Conservation (phyloP, 2,329 filamentous ascomycete genomes). For the Myriosclerotinia duriaeana region DNA sequence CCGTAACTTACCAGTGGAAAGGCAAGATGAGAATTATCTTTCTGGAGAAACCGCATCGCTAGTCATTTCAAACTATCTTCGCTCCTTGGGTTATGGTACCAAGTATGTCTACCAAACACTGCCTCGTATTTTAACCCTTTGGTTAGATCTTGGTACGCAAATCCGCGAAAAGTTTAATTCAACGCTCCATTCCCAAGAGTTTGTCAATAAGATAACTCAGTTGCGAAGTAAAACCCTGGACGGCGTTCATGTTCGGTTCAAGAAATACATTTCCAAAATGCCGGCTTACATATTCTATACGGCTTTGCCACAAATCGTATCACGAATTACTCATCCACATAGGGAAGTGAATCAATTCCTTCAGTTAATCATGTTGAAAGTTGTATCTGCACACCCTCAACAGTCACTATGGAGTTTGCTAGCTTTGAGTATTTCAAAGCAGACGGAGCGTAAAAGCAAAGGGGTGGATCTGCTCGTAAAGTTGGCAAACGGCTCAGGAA, state of each 20-base stretch:
- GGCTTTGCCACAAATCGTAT: conserved; percentile 86
- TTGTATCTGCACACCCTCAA: conserved; percentile 83
- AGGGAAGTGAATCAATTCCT: conserved; percentile 73
- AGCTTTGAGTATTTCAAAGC: conserved; percentile 78
- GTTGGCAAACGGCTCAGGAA: conserved; percentile 49
- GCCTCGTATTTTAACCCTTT: conserved; percentile 86
- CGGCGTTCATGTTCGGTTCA: conserved; percentile 69
- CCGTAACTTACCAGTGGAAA: conserved; percentile 70
- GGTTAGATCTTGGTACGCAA: conserved; percentile 85
- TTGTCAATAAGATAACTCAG: conserved; percentile 53
- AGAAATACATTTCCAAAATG: conserved; percentile 72
- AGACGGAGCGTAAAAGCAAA: conserved; percentile 62
- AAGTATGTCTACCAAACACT: conserved; percentile 97
- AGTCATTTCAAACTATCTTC: conserved; percentile 89
- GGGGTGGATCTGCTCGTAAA: conserved; percentile 54
- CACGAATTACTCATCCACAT: conserved; percentile 89
- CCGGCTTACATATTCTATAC: conserved; percentile 79
- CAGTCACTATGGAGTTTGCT: conserved; percentile 91
- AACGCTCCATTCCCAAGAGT: conserved; percentile 47
- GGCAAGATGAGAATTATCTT: conserved; percentile 73
- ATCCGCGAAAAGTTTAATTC: conserved; percentile 60
- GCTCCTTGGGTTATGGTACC: conserved; percentile 82
- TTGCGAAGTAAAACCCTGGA: conserved; percentile 65
- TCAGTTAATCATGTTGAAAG: conserved; percentile 76
- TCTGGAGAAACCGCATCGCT: conserved; percentile 83